Percentiles rank a stretch among this genome's conserved stretches.
Conservation (phyloP, 1,284 basidiomycete genomes). For the Cryptococcus jaspeensis region DNA sequence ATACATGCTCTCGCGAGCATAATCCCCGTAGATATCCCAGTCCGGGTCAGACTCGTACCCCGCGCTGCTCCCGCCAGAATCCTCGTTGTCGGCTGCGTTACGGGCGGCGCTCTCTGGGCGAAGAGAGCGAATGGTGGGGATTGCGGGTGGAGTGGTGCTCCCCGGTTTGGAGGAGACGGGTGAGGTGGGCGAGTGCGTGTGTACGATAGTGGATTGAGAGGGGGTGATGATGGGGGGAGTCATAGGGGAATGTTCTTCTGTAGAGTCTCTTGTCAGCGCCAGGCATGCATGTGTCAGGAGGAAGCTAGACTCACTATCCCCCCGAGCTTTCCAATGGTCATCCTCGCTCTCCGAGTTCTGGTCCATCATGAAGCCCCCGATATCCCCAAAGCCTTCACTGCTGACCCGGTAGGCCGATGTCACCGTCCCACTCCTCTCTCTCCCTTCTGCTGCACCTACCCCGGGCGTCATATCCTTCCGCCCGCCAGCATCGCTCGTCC, state of each 20-base stretch:
- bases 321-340: background rate
- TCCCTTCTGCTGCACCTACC: too few relatives aligned
- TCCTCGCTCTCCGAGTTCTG: constrained; percentile 8
- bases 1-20: constrained; percentile 44
- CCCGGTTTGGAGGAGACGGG: background rate
- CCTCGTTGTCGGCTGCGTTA: constrained; percentile 2
- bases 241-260: constrained; percentile 17
- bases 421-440: background rate
- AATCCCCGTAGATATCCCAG: constrained; percentile 46
- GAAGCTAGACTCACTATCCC: background rate
- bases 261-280: too few relatives aligned
- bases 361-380: constrained; percentile 43
- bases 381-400: constrained; percentile 32
- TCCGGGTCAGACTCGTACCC: constrained; percentile 16
- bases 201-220: background rate
- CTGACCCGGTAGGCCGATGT: constrained; percentile 29
- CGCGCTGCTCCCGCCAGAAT: constrained; percentile 2
- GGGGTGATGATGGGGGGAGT: constrained; percentile 17
- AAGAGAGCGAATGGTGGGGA: background rate
- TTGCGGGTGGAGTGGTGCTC: background rate
- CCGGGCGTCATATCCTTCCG: too few relatives aligned
- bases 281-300: too few relatives aligned
- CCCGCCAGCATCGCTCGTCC: too few relatives aligned
- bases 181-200: background rate
- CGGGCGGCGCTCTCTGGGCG: too few relatives aligned